A percentile compares a stretch with the other conserved stretches of the same genome.
These are phyloP conservation scores for Tuber umbilicatum DNA, from an alignment of 495 filamentous ascomycete species.

Conservation along the genomic window DNA sequence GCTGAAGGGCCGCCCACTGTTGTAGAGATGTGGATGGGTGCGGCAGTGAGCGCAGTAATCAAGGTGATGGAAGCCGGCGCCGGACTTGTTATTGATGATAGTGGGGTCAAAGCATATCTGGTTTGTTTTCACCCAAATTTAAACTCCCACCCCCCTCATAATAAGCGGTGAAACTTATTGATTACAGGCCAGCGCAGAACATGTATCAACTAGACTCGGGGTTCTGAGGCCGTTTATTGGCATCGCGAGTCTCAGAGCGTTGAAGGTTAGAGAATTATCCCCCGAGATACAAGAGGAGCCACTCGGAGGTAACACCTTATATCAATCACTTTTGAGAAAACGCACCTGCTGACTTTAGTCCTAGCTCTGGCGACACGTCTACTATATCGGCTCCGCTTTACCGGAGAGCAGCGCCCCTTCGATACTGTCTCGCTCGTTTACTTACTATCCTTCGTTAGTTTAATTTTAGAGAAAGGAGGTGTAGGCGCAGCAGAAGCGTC, in stretches of 20 bases:
- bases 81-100: conserved; percentile 68
- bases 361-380: conserved; percentile 76
- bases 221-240: conserved; percentile 72
- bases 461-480: conserved; percentile 69
- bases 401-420: conserved; percentile 84
- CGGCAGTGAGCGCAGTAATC: conserved; percentile 63
- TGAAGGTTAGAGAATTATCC: conserved; percentile 64
- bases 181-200: conserved; percentile 36
- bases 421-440: conserved; percentile 81
- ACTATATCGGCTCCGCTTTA: conserved; percentile 80
- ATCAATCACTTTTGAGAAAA: not conserved
- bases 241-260: conserved; percentile 71
- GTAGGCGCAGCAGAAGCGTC: conserved; percentile 57
- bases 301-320: conserved; percentile 51
- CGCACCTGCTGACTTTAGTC: conserved; percentile 13
- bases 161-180: conserved; percentile 5
- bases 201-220: conserved; percentile 68
- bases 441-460: conserved; percentile 69
- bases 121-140: conserved; percentile 45
- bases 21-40: conserved; percentile 76
- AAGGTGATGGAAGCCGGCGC: conserved; percentile 69
- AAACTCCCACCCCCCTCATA: not conserved
- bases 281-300: conserved; percentile 67
- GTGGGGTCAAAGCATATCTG: conserved; percentile 72
- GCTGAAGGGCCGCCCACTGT: conserved; percentile 79